These are phyloP conservation scores for Mucor velutinosus DNA, from an alignment of 371 early-diverging fungal species.

Conservation along the genomic window DNA sequence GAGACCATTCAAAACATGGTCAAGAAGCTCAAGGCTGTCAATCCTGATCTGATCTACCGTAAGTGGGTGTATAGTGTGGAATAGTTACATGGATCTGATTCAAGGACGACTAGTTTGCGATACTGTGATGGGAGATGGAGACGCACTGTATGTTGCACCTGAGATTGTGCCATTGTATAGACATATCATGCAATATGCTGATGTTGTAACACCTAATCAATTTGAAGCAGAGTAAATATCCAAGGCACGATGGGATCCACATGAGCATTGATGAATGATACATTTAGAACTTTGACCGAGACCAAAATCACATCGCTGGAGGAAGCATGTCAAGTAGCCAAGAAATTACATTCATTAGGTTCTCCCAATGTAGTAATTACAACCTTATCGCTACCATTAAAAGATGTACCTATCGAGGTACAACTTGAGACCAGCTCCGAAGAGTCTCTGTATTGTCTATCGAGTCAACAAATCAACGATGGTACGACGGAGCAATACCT, in stretches of 20 bases:
- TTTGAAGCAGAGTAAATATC: slow-evolving; percentile 83
- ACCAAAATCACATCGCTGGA: slow-evolving; percentile 53
- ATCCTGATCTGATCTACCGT: slow-evolving; percentile 55
- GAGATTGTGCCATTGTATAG: slow-evolving; percentile 84
- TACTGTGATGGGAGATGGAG: slow-evolving; percentile 94
- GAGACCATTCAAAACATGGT: slow-evolving; percentile 62
- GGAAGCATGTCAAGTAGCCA: slow-evolving; percentile 57
- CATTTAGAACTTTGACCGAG: slow-evolving; percentile 62
- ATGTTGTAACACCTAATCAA: slow-evolving; percentile 90
- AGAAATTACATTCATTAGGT: slow-evolving; percentile 70
- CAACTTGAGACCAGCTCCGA: slow-evolving; percentile 23
- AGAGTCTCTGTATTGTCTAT: slow-evolving; percentile 40
- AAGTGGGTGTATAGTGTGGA: slow-evolving; percentile 8
- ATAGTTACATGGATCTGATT: background rate
- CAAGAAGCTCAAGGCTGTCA: slow-evolving; percentile 44
- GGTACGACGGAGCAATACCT: slow-evolving; percentile 46
- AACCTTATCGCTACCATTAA: slow-evolving; percentile 43
- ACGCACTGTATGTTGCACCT: slow-evolving; percentile 78
- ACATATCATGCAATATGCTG: slow-evolving; percentile 60
- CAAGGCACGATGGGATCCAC: background rate
- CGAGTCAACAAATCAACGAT: slow-evolving; percentile 28
- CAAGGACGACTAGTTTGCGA: slow-evolving; percentile 69
- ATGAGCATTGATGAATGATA: background rate
- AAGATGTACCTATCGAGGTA: slow-evolving; percentile 36
- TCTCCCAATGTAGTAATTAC: slow-evolving; percentile 79